Evolutionary conservation across 31 red algal species (phyloP), one percentile per base, ranked within the genome.

Genomic region (Endocladia muricata): DNA sequence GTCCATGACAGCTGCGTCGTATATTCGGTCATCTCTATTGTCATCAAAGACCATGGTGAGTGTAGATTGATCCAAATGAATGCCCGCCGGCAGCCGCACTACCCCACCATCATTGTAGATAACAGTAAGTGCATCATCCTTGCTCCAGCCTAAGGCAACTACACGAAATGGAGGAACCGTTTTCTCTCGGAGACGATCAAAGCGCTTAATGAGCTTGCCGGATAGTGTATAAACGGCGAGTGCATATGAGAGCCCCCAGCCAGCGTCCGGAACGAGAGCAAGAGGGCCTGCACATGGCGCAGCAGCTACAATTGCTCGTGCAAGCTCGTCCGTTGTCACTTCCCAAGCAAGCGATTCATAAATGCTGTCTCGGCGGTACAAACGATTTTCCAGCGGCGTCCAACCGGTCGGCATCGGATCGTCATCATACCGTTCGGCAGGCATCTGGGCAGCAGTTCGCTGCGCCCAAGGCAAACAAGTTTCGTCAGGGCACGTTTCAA

Each of bases 51-150:
- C 89, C 38, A 21, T 56, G 21, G 73, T 43, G 0, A 58, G 35
- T 41, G 33, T 51, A 1, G 59, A 31, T 7, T 47, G 33, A 54
- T 37, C 17, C 3, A 65, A 42, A 36, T 74, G 61, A 21, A 49
- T 37, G 1, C 69, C 86, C 19, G 34, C 58, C 9, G 68, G 64
- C 11, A 92, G 37, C 32, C 89, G 67, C 26, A 92, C 55, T 19
- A 92, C 56, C 22, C 76, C 64, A 19, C 81, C 89, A 47, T 92
- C 89, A 64, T 84, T 79, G 58, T 92, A 92, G 3, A 92, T 81
- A 34, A 92, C 71, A 37, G 64, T 74, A n/a, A 92, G 79, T 23
- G 76, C 43, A 40, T 92, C 89, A 51, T 79, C 33, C 11, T 31
- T 47, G 41, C 79, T 74, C 80, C 79, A 84, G 19, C 89, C 89